phyloP scores from a whole-genome alignment of 257 asterid genomes.

The Forsythia viridissima region DNA sequence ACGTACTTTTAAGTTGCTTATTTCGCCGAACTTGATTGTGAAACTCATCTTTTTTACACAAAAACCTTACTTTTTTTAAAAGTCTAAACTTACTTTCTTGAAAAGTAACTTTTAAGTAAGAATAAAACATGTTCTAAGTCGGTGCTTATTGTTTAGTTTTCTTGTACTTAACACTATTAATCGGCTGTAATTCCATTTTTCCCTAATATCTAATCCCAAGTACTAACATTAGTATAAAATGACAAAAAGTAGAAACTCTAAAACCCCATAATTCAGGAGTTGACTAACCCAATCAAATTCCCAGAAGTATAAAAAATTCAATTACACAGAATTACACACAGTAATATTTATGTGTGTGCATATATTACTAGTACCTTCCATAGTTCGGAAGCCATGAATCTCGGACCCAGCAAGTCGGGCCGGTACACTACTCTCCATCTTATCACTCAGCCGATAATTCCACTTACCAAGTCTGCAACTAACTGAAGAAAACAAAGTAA shows the following conservation, averaged over 20 bases:
- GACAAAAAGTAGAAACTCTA: neutral
- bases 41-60: neutral
- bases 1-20: neutral
- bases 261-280: constrained; percentile 24
- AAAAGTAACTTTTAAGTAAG: neutral
- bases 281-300: constrained; percentile 16
- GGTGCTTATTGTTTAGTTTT: neutral
- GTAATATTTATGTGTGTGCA: neutral
- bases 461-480: neutral
- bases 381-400: constrained; percentile 84
- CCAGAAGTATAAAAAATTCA: constrained; percentile 16
- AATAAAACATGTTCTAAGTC: neutral
- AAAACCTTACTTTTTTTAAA: neutral
- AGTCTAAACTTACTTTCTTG: neutral
- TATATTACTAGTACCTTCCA: constrained; percentile 55
- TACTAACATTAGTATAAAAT: neutral
- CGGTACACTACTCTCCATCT: constrained; percentile 47
- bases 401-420: constrained; percentile 62
- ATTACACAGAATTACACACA: constrained; percentile 14
- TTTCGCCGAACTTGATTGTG: constrained; percentile 15
- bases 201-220: neutral
- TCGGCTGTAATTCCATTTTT: neutral
- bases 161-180: neutral
- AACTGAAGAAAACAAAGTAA: neutral
- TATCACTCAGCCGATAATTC: constrained; percentile 30